phyloP scores from a whole-genome alignment of 1,284 basidiomycete genomes.

The Dichomitus squalens region DNA sequence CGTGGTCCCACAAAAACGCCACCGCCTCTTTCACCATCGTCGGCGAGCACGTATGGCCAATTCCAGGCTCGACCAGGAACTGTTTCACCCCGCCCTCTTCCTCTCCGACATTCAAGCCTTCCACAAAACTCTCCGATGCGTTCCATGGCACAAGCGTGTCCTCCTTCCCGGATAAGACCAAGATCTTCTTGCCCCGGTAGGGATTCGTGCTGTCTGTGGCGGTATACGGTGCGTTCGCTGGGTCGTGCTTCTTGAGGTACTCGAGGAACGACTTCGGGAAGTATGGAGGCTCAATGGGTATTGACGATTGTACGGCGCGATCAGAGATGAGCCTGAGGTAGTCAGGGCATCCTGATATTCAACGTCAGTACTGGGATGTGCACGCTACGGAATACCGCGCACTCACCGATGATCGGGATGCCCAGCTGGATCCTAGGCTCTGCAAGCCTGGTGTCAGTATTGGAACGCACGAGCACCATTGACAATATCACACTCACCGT shows the following conservation, averaged over 20 bases:
- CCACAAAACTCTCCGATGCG: constrained; percentile 52
- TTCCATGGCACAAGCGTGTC: constrained; percentile 63
- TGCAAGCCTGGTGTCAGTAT: constrained; percentile 40
- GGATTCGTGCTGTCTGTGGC: constrained; percentile 46
- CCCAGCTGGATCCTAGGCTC: constrained; percentile 70
- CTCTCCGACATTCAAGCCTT: constrained; percentile 50
- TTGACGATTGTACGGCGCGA: constrained; percentile 50
- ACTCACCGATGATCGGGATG: constrained; percentile 70
- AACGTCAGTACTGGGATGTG: background rate
- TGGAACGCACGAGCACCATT: background rate
- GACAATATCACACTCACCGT: constrained; percentile 45
- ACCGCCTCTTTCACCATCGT: constrained; percentile 50
- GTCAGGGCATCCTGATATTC: constrained; percentile 60
- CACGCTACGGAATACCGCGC: background rate
- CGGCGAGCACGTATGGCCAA: constrained; percentile 56
- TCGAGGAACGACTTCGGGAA: constrained; percentile 58
- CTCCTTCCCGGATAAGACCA: constrained; percentile 62
- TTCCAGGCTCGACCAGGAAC: constrained; percentile 47
- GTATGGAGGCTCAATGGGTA: constrained; percentile 56
- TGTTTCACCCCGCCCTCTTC: constrained; percentile 45
- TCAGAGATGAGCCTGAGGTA: constrained; percentile 60
- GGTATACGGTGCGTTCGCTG: constrained; percentile 42
- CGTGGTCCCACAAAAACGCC: constrained; percentile 42
- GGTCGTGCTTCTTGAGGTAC: constrained; percentile 49
- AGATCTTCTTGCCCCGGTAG: constrained; percentile 69